Evolutionary conservation across 78 protist species (phyloP).

Genomic region (Reticulomyxa filosa): DNA sequence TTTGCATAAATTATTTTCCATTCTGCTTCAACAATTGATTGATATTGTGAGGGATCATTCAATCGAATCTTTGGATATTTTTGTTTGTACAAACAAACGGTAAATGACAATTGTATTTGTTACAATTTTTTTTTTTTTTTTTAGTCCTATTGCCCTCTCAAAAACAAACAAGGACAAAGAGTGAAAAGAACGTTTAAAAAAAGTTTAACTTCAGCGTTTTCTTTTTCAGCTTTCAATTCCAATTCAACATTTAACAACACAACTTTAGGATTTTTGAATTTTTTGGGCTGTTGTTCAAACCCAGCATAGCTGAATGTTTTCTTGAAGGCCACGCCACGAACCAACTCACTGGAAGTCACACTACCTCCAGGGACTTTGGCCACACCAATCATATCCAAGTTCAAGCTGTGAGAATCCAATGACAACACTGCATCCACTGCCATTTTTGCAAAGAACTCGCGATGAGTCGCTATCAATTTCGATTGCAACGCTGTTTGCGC

Average conservation of each 20-base stretch:
- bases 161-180: too few species aligned
- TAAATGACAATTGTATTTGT: too few species aligned
- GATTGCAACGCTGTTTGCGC: constrained; percentile 91
- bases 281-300: constrained; percentile 98
- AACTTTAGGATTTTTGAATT: constrained; percentile 67
- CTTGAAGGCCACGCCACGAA: constrained; percentile 99
- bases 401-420: constrained; percentile 45
- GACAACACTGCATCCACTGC: constrained; percentile 59
- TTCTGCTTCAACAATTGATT: constrained; percentile 83
- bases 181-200: too few species aligned
- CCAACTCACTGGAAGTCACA: constrained; percentile 43
- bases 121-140: too few species aligned
- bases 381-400: constrained; percentile 81
- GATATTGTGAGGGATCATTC: constrained; percentile 42
- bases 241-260: constrained; percentile 88
- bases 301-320: constrained; percentile 97
- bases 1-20: constrained; percentile 94
- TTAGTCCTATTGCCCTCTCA: too few species aligned
- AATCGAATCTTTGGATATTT: constrained; percentile 13
- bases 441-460: constrained; percentile 75
- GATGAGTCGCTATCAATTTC: constrained; percentile 68
- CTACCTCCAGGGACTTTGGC: constrained; percentile 91
- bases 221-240: constrained; percentile 92
- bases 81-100: too few species aligned
- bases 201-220: constrained; percentile 92